Percentiles rank a stretch among this genome's conserved stretches.
Conservation (phyloP, 805 yeast genomes). For the Metschnikowia corniflorae region DNA sequence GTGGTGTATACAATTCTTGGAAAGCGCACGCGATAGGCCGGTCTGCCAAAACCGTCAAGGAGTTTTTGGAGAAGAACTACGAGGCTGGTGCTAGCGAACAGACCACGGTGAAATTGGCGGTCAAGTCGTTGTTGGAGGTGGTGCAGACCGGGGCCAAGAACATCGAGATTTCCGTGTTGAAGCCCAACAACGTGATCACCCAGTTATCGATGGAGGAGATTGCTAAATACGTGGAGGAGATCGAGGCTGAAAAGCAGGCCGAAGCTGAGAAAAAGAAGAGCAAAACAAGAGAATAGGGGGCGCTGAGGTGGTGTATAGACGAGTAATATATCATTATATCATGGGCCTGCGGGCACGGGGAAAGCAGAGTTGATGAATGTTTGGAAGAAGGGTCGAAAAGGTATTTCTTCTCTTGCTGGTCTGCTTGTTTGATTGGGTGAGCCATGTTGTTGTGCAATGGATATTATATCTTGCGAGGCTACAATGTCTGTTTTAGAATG, state of each 20-base stretch:
- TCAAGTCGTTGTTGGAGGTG: constrained; percentile 86
- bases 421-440: too few relatives aligned
- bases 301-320: too few relatives aligned
- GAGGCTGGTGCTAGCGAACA: constrained; percentile 58
- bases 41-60: constrained; percentile 91
- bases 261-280: constrained; percentile 67
- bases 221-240: constrained; percentile 68
- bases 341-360: too few relatives aligned
- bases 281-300: constrained; percentile 23
- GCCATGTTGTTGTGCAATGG: too few relatives aligned
- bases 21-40: constrained; percentile 97
- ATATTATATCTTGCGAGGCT: too few relatives aligned
- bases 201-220: constrained; percentile 67
- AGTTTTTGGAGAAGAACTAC: constrained; percentile 88
- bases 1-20: constrained; percentile 97
- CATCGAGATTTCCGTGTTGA: constrained; percentile 87
- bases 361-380: too few relatives aligned
- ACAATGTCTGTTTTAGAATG: too few relatives aligned
- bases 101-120: constrained; percentile 73
- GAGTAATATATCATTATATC: too few relatives aligned
- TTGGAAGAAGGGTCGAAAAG: too few relatives aligned
- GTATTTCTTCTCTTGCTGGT: too few relatives aligned
- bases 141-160: constrained; percentile 98
- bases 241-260: constrained; percentile 83
- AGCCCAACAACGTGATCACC: constrained; percentile 59